Evolutionary conservation across 2,329 filamentous ascomycete species (phyloP), one percentile per base, ranked within the genome.

Genomic region (Curvularia spicifera): DNA sequence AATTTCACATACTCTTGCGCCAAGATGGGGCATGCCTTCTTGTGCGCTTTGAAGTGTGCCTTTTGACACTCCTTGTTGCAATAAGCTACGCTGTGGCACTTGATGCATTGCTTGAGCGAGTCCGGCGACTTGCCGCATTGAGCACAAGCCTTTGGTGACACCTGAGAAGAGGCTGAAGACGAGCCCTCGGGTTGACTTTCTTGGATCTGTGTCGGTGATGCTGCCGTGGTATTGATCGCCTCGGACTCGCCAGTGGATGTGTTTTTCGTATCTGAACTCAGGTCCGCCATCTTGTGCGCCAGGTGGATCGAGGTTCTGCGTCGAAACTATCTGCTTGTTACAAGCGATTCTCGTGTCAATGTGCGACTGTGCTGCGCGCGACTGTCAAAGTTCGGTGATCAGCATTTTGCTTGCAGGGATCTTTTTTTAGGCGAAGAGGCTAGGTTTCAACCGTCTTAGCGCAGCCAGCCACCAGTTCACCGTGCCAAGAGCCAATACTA

Each of bases 61-160:
- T 78, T 79, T 55, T 77, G 76, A 66, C 77, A 79, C 29, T 79
- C 75, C 22, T 77, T 75, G 7, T 68, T 73, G 65, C 78, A 79
- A 64, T 79, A 79, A 6, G 60, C 53, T 13, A 74, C 70, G 51
- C 70, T 77, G 56, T 79, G 75, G 61, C 78, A 79, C 54, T 75
- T 74, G 18, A 67, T 71, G 63, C 78, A 79, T 44, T 74, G 68
- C 56, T 76, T 78, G 33, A 78, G 67, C 1, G 63, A 33, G 2
- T 61, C 59, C 1, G 64, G 43, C 0, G 64, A 58, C 35, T 69
- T 67, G 24, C 48, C 40, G 48, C 73, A 75, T 37, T 69, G 67
- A 2, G 65, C 70, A 48, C 73, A 75, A 47, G 57, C 52, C 43
- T 42, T 22, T 39, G 51, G 18, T 45, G 52, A 20, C 20, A 47